These are phyloP conservation scores for Podaxis sp. DNA, from an alignment of 768 basidiomycete species.

Conservation along the genomic window DNA sequence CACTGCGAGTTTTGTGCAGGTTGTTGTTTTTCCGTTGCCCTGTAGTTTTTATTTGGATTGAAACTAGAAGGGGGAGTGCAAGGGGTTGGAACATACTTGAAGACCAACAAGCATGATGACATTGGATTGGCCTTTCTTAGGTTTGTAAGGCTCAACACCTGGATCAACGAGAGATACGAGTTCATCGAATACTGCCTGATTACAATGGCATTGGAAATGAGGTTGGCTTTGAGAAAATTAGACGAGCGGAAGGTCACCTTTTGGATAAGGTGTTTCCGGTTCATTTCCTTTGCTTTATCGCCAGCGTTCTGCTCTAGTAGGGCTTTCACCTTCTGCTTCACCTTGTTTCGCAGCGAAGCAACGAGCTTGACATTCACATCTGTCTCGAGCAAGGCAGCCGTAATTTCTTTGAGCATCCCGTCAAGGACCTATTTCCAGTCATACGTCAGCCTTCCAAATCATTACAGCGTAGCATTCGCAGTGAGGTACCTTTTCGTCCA, in stretches of 20 bases:
- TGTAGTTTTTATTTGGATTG: slow-evolving; percentile 24
- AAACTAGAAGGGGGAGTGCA: not conserved
- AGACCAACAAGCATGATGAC: slow-evolving; percentile 98
- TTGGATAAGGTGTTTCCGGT: slow-evolving; percentile 85
- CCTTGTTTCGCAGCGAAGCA: slow-evolving; percentile 78
- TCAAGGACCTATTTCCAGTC: slow-evolving; percentile 72
- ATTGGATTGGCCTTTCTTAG: slow-evolving; percentile 90
- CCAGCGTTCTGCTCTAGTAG: slow-evolving; percentile 57
- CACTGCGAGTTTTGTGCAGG: slow-evolving; percentile 97
- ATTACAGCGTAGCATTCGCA: not conserved
- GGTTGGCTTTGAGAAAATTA: not conserved
- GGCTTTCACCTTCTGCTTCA: slow-evolving; percentile 86
- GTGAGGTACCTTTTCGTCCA: slow-evolving; percentile 81
- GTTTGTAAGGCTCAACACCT: slow-evolving; percentile 92
- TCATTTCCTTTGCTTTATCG: slow-evolving; percentile 75
- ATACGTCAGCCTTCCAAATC: not conserved
- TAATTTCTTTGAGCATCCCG: slow-evolving; percentile 91
- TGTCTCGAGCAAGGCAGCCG: slow-evolving; percentile 87
- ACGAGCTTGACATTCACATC: slow-evolving; percentile 99
- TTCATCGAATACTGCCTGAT: slow-evolving; percentile 93
- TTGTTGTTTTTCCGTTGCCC: slow-evolving; percentile 99
- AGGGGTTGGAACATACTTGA: slow-evolving; percentile 52
- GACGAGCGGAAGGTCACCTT: slow-evolving; percentile 48
- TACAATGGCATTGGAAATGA: not conserved
- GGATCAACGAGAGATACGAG: slow-evolving; percentile 94